Conservation (phyloP, 2,329 filamentous ascomycete genomes). For the Bipolaris gigantea region DNA sequence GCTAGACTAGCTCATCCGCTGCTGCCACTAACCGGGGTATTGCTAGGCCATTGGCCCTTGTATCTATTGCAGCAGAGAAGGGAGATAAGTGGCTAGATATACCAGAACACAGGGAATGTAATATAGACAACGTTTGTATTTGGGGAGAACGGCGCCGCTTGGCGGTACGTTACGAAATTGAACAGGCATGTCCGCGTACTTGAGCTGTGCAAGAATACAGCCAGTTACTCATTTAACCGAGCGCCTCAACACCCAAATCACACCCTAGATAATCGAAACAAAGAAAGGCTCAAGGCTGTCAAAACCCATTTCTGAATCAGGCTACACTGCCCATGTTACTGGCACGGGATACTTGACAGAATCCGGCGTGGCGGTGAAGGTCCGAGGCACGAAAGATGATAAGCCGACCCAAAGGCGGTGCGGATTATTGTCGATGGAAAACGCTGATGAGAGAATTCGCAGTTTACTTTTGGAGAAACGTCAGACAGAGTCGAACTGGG, state of each 20-base stretch:
- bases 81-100: not conserved
- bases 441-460: not conserved
- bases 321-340: not conserved
- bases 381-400: not conserved
- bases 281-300: not conserved
- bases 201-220: not conserved
- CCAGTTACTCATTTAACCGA: not conserved
- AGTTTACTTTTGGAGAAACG: constrained; percentile 2
- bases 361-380: not conserved
- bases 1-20: not conserved
- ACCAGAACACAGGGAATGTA: not conserved
- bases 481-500: constrained; percentile 1
- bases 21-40: not conserved
- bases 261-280: not conserved
- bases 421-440: not conserved
- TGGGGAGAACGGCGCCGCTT: not conserved
- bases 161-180: not conserved
- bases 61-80: not conserved
- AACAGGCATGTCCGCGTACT: not conserved
- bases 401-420: not conserved
- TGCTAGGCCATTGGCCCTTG: not conserved
- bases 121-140: not conserved
- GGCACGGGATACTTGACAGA: not conserved
- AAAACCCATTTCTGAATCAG: not conserved
- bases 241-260: not conserved